A percentile compares a stretch with the other conserved stretches of the same genome.
Conservation (phyloP, 73 alveolate species). For the Tetrahymena elliotti region DNA sequence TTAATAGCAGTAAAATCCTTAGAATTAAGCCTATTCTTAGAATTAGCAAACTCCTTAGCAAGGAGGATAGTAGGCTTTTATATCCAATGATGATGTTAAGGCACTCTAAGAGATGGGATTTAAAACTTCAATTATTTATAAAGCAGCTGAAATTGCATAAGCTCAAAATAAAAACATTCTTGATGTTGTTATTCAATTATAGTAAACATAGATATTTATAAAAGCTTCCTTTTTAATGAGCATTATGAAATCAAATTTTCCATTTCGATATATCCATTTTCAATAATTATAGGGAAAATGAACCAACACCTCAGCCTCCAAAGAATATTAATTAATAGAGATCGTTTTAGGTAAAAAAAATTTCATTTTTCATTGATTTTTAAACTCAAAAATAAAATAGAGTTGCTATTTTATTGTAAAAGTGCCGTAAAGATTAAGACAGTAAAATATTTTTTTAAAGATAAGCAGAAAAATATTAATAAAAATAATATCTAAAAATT, state of each 20-base stretch:
- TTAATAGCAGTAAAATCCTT: background rate
- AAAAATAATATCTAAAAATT: background rate
- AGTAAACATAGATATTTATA: background rate
- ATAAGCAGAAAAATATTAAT: background rate
- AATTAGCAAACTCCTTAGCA: background rate
- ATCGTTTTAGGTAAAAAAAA: background rate
- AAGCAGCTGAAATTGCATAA: background rate
- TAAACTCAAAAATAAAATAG: background rate
- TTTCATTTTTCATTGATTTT: background rate
- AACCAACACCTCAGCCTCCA: background rate
- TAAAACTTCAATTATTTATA: background rate
- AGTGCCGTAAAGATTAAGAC: background rate
- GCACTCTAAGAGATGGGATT: background rate
- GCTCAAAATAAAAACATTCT: background rate
- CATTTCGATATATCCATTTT: background rate
- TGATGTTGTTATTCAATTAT: background rate
- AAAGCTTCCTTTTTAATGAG: too few species aligned
- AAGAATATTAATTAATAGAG: background rate
- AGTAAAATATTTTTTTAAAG: background rate
- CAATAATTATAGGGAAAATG: background rate
- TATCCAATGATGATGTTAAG: background rate
- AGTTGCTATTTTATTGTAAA: too few species aligned
- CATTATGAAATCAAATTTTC: background rate
- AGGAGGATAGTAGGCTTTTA: background rate
- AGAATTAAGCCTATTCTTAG: background rate